Conservation (phyloP, 169 alveolate species). For the Plasmodium knowlesi region DNA sequence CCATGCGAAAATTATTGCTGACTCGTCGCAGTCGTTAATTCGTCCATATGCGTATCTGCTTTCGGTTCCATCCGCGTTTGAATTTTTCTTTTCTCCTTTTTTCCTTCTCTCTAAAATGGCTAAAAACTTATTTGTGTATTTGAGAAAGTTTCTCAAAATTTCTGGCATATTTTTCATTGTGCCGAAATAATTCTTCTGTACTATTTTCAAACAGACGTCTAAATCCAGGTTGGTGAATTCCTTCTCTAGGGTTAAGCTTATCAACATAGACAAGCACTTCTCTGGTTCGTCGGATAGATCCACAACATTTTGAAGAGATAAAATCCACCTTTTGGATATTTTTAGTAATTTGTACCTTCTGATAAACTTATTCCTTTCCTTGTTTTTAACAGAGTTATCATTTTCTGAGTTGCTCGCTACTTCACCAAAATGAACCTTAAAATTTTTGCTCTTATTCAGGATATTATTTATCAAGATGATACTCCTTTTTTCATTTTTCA, state of each 20-base stretch:
- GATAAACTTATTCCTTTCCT: constrained; percentile 1
- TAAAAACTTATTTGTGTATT: constrained; percentile 26
- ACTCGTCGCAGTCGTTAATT: constrained; percentile 4
- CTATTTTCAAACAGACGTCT: constrained; percentile 16
- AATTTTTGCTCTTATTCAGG: constrained; percentile 10
- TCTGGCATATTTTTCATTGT: constrained; percentile 11
- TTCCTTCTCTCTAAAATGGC: neutral
- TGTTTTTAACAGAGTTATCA: neutral
- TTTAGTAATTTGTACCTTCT: constrained; percentile 57
- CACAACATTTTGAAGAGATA: constrained; percentile 16
- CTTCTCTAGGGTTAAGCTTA: constrained; percentile 44
- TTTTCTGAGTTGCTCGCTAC: neutral
- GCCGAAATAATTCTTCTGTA: constrained; percentile 19
- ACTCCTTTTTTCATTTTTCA: constrained; percentile 26
- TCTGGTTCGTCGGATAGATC: constrained; percentile 60
- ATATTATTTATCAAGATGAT: constrained; percentile 20
- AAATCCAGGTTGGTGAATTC: constrained; percentile 3
- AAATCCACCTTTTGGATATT: constrained; percentile 32
- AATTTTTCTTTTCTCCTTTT: neutral
- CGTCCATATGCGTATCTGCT: neutral
- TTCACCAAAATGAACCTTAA: neutral
- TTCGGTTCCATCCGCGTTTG: neutral
- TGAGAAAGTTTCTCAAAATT: constrained; percentile 45
- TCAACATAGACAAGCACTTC: constrained; percentile 25
- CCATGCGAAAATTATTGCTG: constrained; percentile 49